Evolutionary conservation across 2,329 filamentous ascomycete genomes (phyloP).

Genomic region (Hymenoscyphus fraxineus): DNA sequence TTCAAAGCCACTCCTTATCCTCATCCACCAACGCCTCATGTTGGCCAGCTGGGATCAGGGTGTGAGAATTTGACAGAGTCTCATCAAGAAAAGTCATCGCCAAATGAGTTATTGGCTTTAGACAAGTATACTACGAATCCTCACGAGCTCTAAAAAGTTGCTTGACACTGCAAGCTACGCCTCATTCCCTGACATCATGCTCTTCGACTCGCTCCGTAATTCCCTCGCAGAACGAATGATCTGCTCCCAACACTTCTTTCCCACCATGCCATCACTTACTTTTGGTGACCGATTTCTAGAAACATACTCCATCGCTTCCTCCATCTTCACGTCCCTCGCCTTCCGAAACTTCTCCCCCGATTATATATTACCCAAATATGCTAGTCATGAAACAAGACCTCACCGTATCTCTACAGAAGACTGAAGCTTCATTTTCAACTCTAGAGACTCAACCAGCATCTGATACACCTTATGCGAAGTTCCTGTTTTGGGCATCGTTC

Average conservation of each 20-base stretch:
- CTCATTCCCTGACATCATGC: constrained; percentile 3
- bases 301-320: constrained; percentile 2
- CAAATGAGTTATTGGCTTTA: not conserved
- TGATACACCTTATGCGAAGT: constrained; percentile 3
- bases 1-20: not conserved
- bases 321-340: constrained; percentile 4
- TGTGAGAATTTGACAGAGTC: not conserved
- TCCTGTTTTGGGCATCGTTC: constrained; percentile 3
- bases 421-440: not conserved
- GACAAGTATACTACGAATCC: too few species aligned
- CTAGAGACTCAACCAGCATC: not conserved
- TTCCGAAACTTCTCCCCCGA: constrained; percentile 5
- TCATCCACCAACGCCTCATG: not conserved
- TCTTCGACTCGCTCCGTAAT: constrained; percentile 3
- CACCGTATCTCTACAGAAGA: not conserved
- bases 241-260: constrained; percentile 1
- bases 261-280: not conserved
- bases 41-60: not conserved
- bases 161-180: not conserved
- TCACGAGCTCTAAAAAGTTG: not conserved
- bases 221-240: not conserved
- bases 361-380: not conserved
- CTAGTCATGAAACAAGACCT: not conserved
- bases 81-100: not conserved
- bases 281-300: constrained; percentile 6